phyloP scores from a whole-genome alignment of 441 rosid genomes.

The Mallotus japonicus region DNA sequence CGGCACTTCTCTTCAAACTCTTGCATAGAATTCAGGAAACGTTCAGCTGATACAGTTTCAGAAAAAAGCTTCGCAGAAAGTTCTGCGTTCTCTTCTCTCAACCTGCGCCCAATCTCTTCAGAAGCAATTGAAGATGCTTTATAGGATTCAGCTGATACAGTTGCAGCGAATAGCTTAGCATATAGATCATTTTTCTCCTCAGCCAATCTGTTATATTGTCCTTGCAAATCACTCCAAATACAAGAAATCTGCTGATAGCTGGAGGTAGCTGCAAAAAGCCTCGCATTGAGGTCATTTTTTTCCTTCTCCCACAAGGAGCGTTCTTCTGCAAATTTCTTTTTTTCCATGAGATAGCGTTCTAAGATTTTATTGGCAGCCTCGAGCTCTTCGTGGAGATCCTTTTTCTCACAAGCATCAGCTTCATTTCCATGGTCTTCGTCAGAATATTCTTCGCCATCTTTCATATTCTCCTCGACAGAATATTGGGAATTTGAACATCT shows the following conservation, averaged over 20 bases:
- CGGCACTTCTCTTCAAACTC: not conserved
- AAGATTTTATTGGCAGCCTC: not conserved
- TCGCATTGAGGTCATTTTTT: not conserved
- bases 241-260: not conserved
- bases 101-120: not conserved
- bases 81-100: not conserved
- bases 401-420: not conserved
- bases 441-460: no score
- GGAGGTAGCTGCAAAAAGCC: not conserved
- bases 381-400: not conserved
- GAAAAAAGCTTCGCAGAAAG: not conserved
- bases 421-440: no score
- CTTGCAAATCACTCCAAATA: no score
- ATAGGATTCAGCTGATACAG: not conserved
- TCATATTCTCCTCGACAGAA: no score
- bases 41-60: not conserved
- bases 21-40: not conserved
- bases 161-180: not conserved
- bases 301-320: not conserved
- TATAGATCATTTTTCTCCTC: not conserved
- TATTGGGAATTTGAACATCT: not conserved
- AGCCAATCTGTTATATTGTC: not conserved
- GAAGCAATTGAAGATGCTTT: not conserved
- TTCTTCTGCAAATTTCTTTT: not conserved
- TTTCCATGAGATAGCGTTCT: not conserved